These are phyloP conservation scores for Xylaria nigripes DNA, from an alignment of 495 filamentous ascomycete species.

Conservation along the genomic window DNA sequence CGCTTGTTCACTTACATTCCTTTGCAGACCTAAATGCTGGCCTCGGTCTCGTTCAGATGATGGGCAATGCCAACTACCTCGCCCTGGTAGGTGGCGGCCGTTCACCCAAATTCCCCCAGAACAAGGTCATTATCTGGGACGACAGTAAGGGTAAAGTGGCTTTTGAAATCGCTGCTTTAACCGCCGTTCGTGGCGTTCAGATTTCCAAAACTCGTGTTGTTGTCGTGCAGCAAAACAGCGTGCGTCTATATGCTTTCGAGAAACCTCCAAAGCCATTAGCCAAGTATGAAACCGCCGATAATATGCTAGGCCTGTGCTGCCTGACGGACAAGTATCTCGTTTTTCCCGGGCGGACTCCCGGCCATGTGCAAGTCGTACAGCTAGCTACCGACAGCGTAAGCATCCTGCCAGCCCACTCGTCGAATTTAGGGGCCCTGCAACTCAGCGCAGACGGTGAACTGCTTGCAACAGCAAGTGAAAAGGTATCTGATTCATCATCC, in stretches of 20 bases:
- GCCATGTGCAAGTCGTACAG: conserved; percentile 90
- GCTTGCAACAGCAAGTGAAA: conserved; percentile 86
- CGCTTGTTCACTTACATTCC: not conserved
- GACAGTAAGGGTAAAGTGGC: conserved; percentile 68
- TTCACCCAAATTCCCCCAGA: conserved; percentile 76
- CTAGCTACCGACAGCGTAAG: conserved; percentile 74
- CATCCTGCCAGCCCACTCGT: conserved; percentile 87
- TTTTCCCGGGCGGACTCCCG: conserved; percentile 75
- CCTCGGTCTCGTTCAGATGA: conserved; percentile 77
- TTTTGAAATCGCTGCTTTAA: conserved; percentile 44
- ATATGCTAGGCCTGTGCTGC: conserved; percentile 72
- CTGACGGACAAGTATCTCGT: conserved; percentile 62
- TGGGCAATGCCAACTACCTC: conserved; percentile 78
- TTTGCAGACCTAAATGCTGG: conserved; percentile 73
- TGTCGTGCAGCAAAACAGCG: conserved; percentile 71
- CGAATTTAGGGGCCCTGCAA: conserved; percentile 67
- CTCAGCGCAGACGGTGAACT: conserved; percentile 74
- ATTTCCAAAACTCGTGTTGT: conserved; percentile 72
- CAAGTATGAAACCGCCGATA: conserved; percentile 80
- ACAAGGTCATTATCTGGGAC: conserved; percentile 95
- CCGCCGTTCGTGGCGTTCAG: conserved; percentile 69
- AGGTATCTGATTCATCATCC: conserved; percentile 37
- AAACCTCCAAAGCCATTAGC: conserved; percentile 64
- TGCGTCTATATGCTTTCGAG: conserved; percentile 75
- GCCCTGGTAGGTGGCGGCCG: conserved; percentile 85